Evolutionary conservation across 1,284 basidiomycete genomes (phyloP).

Genomic region (Irpex sp.): DNA sequence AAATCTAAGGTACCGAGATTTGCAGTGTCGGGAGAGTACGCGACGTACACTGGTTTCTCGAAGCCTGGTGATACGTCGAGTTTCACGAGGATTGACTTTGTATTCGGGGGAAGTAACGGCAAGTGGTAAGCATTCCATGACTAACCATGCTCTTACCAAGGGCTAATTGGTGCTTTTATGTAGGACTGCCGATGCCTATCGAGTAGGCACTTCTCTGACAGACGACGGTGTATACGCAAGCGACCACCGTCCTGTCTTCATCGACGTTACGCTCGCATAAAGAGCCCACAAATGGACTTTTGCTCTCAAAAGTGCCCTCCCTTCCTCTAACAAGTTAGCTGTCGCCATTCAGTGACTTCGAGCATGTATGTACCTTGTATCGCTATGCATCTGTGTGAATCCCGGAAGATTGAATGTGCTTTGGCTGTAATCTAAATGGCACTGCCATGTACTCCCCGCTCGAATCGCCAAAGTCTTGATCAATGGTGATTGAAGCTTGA

Average conservation of each 20-base stretch:
- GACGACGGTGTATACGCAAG: slow-evolving; percentile 56
- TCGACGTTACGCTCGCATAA: slow-evolving; percentile 29
- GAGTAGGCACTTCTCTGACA: slow-evolving; percentile 39
- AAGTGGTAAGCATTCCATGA: slow-evolving; percentile 40
- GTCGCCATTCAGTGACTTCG: no score
- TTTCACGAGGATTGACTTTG: slow-evolving; percentile 50
- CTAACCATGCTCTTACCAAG: not conserved
- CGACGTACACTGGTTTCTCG: slow-evolving; percentile 53
- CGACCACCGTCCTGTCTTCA: slow-evolving; percentile 54
- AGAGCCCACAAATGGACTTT: not conserved
- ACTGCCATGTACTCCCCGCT: no score
- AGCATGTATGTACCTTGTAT: no score
- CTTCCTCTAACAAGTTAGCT: not conserved
- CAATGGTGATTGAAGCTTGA: no score
- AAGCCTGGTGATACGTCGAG: slow-evolving; percentile 33
- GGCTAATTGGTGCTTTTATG: no score
- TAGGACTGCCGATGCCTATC: slow-evolving; percentile 37
- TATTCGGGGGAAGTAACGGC: slow-evolving; percentile 46
- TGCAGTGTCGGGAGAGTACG: slow-evolving; percentile 43
- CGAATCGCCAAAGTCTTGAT: no score
- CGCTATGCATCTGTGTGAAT: no score
- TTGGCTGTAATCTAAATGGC: no score
- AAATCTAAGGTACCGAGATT: slow-evolving; percentile 39
- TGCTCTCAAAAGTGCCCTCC: not conserved
- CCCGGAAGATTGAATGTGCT: no score